phyloP scores from a whole-genome alignment of 1,284 basidiomycete species.

The Rhodotorula sp. region DNA sequence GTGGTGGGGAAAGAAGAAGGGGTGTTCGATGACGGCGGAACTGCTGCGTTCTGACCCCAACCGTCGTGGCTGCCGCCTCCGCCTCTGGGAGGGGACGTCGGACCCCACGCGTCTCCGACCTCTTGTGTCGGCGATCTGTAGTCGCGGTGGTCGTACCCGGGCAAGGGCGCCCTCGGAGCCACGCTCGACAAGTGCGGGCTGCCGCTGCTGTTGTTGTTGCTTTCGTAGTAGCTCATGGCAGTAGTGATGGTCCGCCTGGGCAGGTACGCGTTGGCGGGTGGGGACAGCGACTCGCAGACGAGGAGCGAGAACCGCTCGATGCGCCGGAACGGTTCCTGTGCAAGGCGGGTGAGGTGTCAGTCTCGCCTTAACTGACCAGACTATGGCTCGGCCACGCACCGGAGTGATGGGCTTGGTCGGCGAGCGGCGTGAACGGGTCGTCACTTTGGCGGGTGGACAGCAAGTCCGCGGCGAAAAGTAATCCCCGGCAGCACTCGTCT shows the following conservation, averaged over 20 bases:
- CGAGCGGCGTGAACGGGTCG: neutral
- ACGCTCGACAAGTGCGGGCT: neutral
- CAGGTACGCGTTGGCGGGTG: too few relatives aligned
- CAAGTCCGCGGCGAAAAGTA: slow-evolving; percentile 1
- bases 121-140: neutral
- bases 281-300: too few relatives aligned
- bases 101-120: neutral
- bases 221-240: neutral
- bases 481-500: neutral
- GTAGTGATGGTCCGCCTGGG: neutral
- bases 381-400: too few relatives aligned
- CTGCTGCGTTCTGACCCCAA: neutral
- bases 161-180: neutral
- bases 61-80: neutral
- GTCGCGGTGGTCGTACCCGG: slow-evolving; percentile 1
- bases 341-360: too few relatives aligned
- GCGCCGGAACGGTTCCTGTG: too few relatives aligned
- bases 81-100: neutral
- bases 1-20: neutral
- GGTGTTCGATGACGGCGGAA: neutral
- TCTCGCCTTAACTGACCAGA: too few relatives aligned
- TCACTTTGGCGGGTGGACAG: neutral
- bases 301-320: too few relatives aligned
- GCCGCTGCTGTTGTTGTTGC: neutral
- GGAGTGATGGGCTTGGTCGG: too few relatives aligned